These are phyloP conservation scores for Epicoccum nigrum DNA, from an alignment of 2,329 filamentous ascomycete genomes.

Conservation along the genomic window DNA sequence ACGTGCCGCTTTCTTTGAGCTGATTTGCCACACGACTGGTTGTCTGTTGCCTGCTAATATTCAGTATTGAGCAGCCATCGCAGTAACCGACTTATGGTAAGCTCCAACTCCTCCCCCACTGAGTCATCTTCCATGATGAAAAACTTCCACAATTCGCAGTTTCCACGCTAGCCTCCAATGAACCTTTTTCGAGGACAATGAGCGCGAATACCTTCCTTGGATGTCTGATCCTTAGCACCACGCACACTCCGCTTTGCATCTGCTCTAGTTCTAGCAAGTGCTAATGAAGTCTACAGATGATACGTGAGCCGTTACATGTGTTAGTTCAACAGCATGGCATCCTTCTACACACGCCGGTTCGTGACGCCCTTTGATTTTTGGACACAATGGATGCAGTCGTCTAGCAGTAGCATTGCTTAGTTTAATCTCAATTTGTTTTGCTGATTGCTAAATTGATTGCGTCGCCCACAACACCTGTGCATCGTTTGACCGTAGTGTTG, in stretches of 20 bases:
- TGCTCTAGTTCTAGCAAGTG: constrained; percentile 7
- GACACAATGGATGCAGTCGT: background rate
- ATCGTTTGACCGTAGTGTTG: too few species aligned
- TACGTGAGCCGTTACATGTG: too few species aligned
- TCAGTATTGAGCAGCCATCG: background rate
- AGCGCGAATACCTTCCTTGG: constrained; percentile 73
- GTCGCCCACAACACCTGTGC: too few species aligned
- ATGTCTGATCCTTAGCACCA: constrained; percentile 65
- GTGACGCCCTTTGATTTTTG: background rate
- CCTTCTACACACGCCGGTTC: background rate
- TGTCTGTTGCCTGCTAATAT: background rate
- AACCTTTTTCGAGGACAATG: constrained; percentile 71
- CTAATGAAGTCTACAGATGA: constrained; percentile 27
- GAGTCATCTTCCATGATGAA: constrained; percentile 67
- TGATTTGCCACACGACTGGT: background rate
- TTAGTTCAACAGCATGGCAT: too few species aligned
- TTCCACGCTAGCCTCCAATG: constrained; percentile 77
- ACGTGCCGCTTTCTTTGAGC: background rate
- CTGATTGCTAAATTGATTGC: too few species aligned
- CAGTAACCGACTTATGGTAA: constrained; percentile 2
- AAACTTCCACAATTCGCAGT: constrained; percentile 82
- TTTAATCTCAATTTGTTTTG: too few species aligned
- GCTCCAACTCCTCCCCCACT: constrained; percentile 12
- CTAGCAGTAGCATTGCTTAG: background rate
- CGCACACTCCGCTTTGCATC: constrained; percentile 10